Conservation (phyloP, 2,329 filamentous ascomycete genomes). For the Escovopsis weberi region DNA sequence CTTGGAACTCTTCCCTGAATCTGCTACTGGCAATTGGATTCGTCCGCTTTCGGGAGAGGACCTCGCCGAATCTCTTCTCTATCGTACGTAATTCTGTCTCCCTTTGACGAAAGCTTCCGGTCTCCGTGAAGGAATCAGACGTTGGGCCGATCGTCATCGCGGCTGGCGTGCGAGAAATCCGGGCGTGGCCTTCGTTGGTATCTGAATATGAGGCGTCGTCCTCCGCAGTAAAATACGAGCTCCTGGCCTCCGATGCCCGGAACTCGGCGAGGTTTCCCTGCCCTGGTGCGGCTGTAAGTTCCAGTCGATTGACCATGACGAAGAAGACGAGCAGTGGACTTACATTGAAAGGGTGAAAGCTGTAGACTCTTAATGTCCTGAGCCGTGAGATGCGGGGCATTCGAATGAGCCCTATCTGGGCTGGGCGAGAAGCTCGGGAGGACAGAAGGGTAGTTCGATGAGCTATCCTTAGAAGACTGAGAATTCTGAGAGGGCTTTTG, state of each 20-base stretch:
- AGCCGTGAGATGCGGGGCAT: slow-evolving; percentile 15
- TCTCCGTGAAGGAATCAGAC: slow-evolving; percentile 17
- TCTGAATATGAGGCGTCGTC: slow-evolving; percentile 5
- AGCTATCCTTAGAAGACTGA: slow-evolving; percentile 6
- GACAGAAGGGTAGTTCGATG: slow-evolving; percentile 21
- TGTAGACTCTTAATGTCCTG: slow-evolving; percentile 21
- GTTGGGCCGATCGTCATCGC: slow-evolving; percentile 5
- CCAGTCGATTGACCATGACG: not conserved
- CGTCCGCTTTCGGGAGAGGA: slow-evolving; percentile 16
- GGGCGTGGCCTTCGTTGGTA: slow-evolving; percentile 1
- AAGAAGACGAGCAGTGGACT: slow-evolving; percentile 5
- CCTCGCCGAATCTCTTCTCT: slow-evolving; percentile 25
- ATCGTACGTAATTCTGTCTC: slow-evolving; percentile 25
- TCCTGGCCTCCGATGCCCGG: slow-evolving; percentile 11
- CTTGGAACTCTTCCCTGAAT: slow-evolving; percentile 26
- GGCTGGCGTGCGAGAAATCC: not conserved
- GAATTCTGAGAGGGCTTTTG: not conserved
- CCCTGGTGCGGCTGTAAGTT: slow-evolving; percentile 7
- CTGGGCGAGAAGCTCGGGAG: slow-evolving; percentile 20
- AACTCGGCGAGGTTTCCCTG: slow-evolving; percentile 9
- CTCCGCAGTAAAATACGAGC: slow-evolving; percentile 14
- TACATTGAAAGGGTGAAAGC: slow-evolving; percentile 21
- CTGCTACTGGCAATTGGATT: slow-evolving; percentile 19
- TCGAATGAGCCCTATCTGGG: slow-evolving; percentile 13
- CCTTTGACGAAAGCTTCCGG: slow-evolving; percentile 22